Conservation (phyloP, 2,329 filamentous ascomycete species). For the Talaromyces sp. region DNA sequence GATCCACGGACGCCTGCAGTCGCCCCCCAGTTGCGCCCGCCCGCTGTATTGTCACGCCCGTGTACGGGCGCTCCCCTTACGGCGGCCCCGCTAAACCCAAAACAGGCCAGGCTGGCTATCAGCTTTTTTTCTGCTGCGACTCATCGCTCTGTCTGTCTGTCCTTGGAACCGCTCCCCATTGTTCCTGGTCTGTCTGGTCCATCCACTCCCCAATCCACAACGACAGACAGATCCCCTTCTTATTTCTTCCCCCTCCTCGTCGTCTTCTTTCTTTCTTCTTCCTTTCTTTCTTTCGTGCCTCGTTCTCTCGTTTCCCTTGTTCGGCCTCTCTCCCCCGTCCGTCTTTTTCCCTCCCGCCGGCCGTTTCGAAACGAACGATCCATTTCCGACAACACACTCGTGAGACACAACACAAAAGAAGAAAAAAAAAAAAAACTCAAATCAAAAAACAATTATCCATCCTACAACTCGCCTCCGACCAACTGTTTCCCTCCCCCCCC, state of each 20-base stretch:
- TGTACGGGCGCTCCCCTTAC: background rate
- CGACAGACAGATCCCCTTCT: background rate
- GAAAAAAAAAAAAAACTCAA: background rate
- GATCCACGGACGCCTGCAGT: background rate
- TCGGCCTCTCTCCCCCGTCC: slow-evolving; percentile 11
- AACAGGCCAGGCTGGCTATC: background rate
- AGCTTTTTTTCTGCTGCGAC: background rate
- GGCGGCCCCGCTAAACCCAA: background rate
- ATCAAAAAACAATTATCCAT: background rate
- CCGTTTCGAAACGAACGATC: slow-evolving; percentile 27
- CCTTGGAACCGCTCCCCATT: background rate
- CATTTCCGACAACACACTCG: slow-evolving; percentile 19
- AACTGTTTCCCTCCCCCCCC: background rate
- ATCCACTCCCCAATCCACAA: background rate
- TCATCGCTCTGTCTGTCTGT: background rate
- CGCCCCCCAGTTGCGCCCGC: too few species aligned
- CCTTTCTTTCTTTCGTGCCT: slow-evolving; percentile 4
- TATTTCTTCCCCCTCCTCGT: background rate
- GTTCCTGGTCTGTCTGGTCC: background rate
- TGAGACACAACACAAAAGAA: background rate
- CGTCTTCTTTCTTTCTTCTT: slow-evolving; percentile 10
- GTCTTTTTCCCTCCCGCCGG: slow-evolving; percentile 12
- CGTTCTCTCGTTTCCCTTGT: slow-evolving; percentile 9
- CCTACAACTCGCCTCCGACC: background rate
- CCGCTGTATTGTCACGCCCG: background rate